Evolutionary conservation across 805 yeast species (phyloP).

Genomic region (Yueomyces sp.): DNA sequence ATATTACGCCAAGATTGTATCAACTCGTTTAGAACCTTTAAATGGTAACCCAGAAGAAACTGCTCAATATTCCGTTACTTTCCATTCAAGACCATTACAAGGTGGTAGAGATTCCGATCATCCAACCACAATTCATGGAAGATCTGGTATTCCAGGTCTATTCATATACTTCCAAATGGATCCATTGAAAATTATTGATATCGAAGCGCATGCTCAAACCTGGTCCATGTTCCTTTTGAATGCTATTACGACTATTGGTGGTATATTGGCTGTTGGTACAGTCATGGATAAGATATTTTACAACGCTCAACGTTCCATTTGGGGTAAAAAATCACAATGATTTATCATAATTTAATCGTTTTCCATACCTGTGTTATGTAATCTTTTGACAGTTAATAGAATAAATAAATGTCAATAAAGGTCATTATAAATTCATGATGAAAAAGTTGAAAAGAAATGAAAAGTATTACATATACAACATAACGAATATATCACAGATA

Average conservation of each 20-base stretch:
- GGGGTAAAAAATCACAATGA: constrained; percentile 15
- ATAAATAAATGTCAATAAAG: not conserved
- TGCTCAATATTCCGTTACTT: constrained; percentile 80
- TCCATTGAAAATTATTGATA: constrained; percentile 81
- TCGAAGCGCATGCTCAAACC: constrained; percentile 51
- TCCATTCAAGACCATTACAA: constrained; percentile 68
- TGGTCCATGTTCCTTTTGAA: constrained; percentile 77
- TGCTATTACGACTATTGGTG: constrained; percentile 86
- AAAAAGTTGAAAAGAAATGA: not conserved
- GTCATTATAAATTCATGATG: not conserved
- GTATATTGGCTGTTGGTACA: constrained; percentile 86
- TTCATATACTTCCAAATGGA: constrained; percentile 83
- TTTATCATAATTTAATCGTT: too few species aligned
- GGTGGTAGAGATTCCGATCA: constrained; percentile 92
- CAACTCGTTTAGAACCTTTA: constrained; percentile 69
- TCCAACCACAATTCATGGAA: constrained; percentile 65
- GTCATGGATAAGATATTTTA: constrained; percentile 78
- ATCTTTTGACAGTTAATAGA: too few species aligned
- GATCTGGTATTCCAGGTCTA: constrained; percentile 91
- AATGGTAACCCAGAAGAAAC: constrained; percentile 44
- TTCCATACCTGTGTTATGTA: too few species aligned
- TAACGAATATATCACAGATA: not conserved
- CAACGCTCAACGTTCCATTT: constrained; percentile 71
- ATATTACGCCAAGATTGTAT: constrained; percentile 80
- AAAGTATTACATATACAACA: not conserved